Evolutionary conservation across 768 basidiomycete genomes (phyloP).

Genomic region (Cystobasidiopsis lactophilus): DNA sequence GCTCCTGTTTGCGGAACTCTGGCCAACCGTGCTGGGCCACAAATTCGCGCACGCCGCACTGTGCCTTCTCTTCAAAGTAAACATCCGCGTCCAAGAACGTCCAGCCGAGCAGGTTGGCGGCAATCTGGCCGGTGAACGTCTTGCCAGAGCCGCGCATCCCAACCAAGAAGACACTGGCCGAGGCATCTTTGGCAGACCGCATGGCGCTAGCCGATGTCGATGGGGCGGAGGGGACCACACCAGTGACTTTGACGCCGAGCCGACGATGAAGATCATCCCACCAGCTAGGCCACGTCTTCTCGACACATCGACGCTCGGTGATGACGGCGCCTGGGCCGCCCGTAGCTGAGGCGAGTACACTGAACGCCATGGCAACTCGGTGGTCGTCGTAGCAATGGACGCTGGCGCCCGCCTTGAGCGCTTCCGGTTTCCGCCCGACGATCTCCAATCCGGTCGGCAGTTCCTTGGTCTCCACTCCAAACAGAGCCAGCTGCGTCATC

Average conservation of each 20-base stretch:
- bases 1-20: constrained; percentile 65
- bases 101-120: constrained; percentile 49
- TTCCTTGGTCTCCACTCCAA: constrained; percentile 78
- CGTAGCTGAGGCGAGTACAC: constrained; percentile 50
- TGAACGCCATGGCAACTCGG: constrained; percentile 95
- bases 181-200: constrained; percentile 3
- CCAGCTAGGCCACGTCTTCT: constrained; percentile 99
- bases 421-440: constrained; percentile 50
- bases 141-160: constrained; percentile 98
- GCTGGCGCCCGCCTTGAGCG: constrained; percentile 25
- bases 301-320: constrained; percentile 92
- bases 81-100: constrained; percentile 63
- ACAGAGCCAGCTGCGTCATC: constrained; percentile 89
- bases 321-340: constrained; percentile 32
- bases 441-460: constrained; percentile 81
- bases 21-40: constrained; percentile 71
- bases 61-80: constrained; percentile 44
- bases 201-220: constrained; percentile 10
- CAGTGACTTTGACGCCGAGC: constrained; percentile 75
- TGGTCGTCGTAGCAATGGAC: constrained; percentile 97
- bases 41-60: constrained; percentile 31
- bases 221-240: constrained; percentile 46
- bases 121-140: constrained; percentile 61
- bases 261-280: constrained; percentile 97
- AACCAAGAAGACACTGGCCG: constrained; percentile 41